Evolutionary conservation across 768 basidiomycete species (phyloP).

Genomic region (Dioszegia hungarica): DNA sequence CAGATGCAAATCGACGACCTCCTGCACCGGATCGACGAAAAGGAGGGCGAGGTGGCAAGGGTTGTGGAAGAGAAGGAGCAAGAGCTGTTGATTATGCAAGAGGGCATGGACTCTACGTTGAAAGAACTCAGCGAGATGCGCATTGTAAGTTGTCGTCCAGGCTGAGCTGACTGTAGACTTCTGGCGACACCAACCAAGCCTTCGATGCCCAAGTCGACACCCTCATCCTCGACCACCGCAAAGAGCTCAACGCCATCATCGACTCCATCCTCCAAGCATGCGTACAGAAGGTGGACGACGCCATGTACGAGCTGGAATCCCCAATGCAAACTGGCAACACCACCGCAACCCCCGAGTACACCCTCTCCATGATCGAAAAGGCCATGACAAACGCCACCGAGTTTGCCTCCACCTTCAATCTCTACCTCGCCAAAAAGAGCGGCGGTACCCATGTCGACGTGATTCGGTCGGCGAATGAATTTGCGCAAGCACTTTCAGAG

Average conservation of each 20-base stretch:
- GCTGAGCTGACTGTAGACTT: constrained; percentile 56
- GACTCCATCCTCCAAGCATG: constrained; percentile 96
- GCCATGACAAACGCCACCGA: constrained; percentile 89
- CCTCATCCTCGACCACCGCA: constrained; percentile 90
- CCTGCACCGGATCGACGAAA: constrained; percentile 69
- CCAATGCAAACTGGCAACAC: constrained; percentile 89
- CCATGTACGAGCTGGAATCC: constrained; percentile 96
- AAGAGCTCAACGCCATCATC: constrained; percentile 96
- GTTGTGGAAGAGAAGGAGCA: constrained; percentile 93
- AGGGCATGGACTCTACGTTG: constrained; percentile 88
- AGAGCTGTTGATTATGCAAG: constrained; percentile 91
- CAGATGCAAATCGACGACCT: constrained; percentile 96
- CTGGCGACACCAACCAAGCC: constrained; percentile 78
- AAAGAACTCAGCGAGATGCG: constrained; percentile 80
- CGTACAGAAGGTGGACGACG: constrained; percentile 93
- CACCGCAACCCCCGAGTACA: constrained; percentile 97
- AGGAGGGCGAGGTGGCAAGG: constrained; percentile 69
- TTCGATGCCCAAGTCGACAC: constrained; percentile 97
- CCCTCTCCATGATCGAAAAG: constrained; percentile 97
- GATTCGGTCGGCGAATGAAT: constrained; percentile 94
- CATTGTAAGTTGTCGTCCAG: constrained; percentile 56
- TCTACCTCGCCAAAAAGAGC: constrained; percentile 70
- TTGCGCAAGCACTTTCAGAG: constrained; percentile 87
- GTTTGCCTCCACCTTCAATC: constrained; percentile 89
- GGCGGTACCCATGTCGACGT: constrained; percentile 97